Conservation (phyloP, 768 basidiomycete species). For the Grammothele lineata region DNA sequence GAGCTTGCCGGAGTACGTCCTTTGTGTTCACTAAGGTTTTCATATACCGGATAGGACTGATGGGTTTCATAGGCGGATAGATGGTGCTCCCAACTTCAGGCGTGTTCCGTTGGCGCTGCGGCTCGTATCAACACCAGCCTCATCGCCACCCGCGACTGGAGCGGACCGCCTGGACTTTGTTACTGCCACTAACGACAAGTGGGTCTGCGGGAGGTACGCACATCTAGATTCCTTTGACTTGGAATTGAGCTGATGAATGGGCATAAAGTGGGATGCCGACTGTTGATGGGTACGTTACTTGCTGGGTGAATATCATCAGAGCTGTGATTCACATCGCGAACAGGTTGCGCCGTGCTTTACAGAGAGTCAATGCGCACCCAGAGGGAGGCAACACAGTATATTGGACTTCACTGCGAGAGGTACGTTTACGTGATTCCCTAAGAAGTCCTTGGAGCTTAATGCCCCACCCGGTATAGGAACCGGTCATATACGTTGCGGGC, state of each 20-base stretch:
- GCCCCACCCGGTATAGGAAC: slow-evolving; percentile 57
- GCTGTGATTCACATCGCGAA: not conserved
- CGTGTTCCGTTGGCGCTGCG: slow-evolving; percentile 51
- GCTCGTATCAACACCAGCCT: not conserved
- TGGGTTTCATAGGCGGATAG: slow-evolving; percentile 68
- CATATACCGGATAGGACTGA: slow-evolving; percentile 1
- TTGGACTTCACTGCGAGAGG: slow-evolving; percentile 96
- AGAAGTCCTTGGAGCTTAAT: too few relatives aligned
- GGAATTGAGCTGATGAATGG: too few relatives aligned
- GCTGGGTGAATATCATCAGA: slow-evolving; percentile 12
- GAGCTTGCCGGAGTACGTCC: slow-evolving; percentile 83
- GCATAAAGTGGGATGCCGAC: slow-evolving; percentile 96
- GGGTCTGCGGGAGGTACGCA: slow-evolving; percentile 75
- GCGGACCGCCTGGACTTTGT: slow-evolving; percentile 32
- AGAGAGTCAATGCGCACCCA: slow-evolving; percentile 75
- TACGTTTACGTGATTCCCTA: slow-evolving; percentile 27
- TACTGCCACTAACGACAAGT: slow-evolving; percentile 41
- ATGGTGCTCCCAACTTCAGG: slow-evolving; percentile 93
- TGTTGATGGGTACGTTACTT: slow-evolving; percentile 79
- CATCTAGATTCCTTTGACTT: too few relatives aligned
- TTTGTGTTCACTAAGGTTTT: not conserved
- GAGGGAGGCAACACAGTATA: slow-evolving; percentile 71
- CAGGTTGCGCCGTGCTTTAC: slow-evolving; percentile 75
- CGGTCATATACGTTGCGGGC: slow-evolving; percentile 86
- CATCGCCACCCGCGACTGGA: not conserved